Evolutionary conservation across 306 rosid genomes (phyloP).

Genomic region (Lotus japonicus): DNA sequence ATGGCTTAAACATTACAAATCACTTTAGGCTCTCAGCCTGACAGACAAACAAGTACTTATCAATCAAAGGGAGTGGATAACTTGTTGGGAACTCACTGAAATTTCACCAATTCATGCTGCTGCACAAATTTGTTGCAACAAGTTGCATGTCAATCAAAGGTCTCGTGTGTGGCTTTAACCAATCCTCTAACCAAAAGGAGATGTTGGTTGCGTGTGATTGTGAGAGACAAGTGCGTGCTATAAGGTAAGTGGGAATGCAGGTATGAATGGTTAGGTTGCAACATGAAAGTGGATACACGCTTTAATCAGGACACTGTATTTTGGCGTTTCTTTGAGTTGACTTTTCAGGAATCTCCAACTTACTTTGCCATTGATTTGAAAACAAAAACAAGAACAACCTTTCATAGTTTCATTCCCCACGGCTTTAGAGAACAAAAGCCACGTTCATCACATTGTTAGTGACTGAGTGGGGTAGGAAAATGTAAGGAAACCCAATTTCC

Average conservation of each 20-base stretch:
- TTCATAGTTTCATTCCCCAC: not conserved
- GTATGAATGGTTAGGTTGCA: not conserved
- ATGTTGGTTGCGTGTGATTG: not conserved
- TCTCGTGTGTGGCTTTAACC: not conserved
- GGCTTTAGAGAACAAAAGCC: not conserved
- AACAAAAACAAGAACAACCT: not conserved
- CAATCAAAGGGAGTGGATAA: not conserved
- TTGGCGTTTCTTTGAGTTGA: constrained; percentile 13
- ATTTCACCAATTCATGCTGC: not conserved
- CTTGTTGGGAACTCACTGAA: not conserved
- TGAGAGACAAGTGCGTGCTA: too few species aligned
- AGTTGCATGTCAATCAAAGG: not conserved
- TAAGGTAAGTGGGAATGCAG: too few species aligned
- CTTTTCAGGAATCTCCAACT: not conserved
- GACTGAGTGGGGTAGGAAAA: constrained; percentile 13
- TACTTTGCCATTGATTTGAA: not conserved
- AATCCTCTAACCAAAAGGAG: not conserved
- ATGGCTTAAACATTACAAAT: not conserved
- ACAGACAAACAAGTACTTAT: not conserved
- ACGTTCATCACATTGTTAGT: not conserved
- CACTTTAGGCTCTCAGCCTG: not conserved
- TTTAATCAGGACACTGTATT: not conserved
- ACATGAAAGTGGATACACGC: not conserved
- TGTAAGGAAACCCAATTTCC: not conserved
- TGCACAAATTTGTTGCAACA: not conserved